Evolutionary conservation across 331 rosid genomes (phyloP).

Genomic region (Acacia concinna): DNA sequence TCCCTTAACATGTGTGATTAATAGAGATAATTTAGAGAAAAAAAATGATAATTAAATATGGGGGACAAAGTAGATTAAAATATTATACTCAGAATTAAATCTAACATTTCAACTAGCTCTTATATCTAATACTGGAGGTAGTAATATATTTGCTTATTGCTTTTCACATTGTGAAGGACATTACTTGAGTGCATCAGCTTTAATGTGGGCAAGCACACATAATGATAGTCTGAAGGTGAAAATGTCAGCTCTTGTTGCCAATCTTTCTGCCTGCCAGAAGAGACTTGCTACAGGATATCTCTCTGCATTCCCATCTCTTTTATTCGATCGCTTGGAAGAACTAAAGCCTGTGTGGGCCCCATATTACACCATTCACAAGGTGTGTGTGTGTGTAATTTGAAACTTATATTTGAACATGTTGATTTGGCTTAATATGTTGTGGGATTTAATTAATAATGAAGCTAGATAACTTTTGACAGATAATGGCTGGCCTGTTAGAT

Average conservation of each 20-base stretch:
- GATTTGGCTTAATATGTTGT: background rate
- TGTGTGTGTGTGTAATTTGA: slow-evolving; percentile 15
- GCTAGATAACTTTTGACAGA: slow-evolving; percentile 45
- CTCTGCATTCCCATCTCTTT: slow-evolving; percentile 63
- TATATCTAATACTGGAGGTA: no score
- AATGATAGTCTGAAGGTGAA: slow-evolving; percentile 45
- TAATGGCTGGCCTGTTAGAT: slow-evolving; percentile 80
- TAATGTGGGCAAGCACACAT: slow-evolving; percentile 70
- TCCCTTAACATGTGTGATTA: no score
- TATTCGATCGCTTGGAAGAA: slow-evolving; percentile 62
- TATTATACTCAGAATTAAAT: no score
- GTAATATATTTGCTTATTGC: slow-evolving; percentile 24
- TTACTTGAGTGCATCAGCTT: slow-evolving; percentile 70
- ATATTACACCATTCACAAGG: slow-evolving; percentile 98
- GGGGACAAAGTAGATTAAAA: no score
- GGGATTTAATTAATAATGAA: background rate
- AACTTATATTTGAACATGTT: background rate
- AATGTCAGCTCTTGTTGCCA: slow-evolving; percentile 51
- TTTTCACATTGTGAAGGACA: slow-evolving; percentile 52
- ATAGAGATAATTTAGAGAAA: no score
- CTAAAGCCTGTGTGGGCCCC: slow-evolving; percentile 80
- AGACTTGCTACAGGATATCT: slow-evolving; percentile 62
- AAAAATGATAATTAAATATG: no score
- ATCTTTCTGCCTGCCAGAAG: slow-evolving; percentile 52
- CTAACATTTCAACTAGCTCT: no score